A percentile compares a stretch with the other conserved stretches of the same genome.
phyloP scores from a whole-genome alignment of 2,329 filamentous ascomycete genomes.

The Fusarium newnesense region DNA sequence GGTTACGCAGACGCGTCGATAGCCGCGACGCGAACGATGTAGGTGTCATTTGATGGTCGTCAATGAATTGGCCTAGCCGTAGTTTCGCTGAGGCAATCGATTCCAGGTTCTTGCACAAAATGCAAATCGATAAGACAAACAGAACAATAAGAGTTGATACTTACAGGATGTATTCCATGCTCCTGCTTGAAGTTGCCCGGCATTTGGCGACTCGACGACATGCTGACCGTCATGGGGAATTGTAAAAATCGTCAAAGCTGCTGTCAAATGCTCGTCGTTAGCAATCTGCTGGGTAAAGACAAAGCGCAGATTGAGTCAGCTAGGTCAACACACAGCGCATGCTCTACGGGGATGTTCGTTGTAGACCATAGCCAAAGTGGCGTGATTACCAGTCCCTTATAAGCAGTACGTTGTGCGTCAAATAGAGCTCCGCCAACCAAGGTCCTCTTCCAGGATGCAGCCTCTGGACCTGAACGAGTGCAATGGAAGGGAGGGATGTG shows the following conservation, averaged over 20 bases:
- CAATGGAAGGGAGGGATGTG: constrained; percentile 35
- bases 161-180: constrained; percentile 43
- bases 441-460: constrained; percentile 27
- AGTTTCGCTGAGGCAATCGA: not conserved
- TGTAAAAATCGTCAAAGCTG: constrained; percentile 20
- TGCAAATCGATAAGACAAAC: not conserved
- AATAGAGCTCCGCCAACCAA: constrained; percentile 37
- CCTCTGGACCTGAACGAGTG: constrained; percentile 22
- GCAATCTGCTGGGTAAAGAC: constrained; percentile 21
- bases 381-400: constrained; percentile 40
- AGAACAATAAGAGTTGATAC: constrained; percentile 28
- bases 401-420: constrained; percentile 32
- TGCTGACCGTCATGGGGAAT: constrained; percentile 42
- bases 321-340: constrained; percentile 3
- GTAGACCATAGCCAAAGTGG: constrained; percentile 31
- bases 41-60: constrained; percentile 1
- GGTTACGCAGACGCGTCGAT: constrained; percentile 27
- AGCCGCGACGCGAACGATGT: constrained; percentile 20
- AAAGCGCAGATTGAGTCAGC: constrained; percentile 5
- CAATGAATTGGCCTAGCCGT: not conserved
- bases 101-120: not conserved
- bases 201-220: constrained; percentile 46
- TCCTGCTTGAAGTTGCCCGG: constrained; percentile 48
- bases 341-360: constrained; percentile 39
- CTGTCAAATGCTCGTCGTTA: constrained; percentile 28